These are phyloP conservation scores for Zasmidium citrigriseum DNA, from an alignment of 2,329 filamentous ascomycete species.

Conservation along the genomic window DNA sequence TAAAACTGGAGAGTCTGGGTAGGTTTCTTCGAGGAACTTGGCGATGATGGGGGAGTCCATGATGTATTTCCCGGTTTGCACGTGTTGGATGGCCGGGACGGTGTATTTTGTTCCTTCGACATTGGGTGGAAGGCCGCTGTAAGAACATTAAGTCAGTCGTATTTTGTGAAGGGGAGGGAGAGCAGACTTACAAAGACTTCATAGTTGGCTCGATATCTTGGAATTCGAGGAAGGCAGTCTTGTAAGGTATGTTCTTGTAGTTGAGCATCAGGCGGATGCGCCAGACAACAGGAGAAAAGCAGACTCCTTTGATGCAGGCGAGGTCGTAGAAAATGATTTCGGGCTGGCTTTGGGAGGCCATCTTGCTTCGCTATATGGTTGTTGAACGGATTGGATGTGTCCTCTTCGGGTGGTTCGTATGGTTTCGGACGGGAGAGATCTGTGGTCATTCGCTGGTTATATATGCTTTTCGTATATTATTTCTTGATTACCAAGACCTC, in stretches of 20 bases:
- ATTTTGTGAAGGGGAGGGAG: not conserved
- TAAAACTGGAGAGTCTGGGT: not conserved
- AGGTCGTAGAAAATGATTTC: not conserved
- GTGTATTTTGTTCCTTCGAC: not conserved
- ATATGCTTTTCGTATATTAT: not conserved
- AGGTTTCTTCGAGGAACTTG: not conserved
- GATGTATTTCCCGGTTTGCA: not conserved
- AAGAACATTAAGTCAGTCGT: not conserved
- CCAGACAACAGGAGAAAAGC: not conserved
- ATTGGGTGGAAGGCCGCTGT: not conserved
- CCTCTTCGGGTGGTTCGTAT: too few species aligned
- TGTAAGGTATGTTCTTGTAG: not conserved
- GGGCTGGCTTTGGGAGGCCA: not conserved
- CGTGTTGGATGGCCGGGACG: not conserved
- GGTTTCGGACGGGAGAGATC: too few species aligned
- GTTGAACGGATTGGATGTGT: too few species aligned
- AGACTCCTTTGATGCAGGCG: not conserved
- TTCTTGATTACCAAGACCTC: not conserved
- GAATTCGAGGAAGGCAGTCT: not conserved
- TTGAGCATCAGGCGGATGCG: not conserved
- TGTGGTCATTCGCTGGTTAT: not conserved
- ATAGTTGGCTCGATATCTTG: not conserved
- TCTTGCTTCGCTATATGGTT: not conserved
- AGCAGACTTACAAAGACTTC: not conserved
- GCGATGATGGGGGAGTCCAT: not conserved